Percentiles rank a stretch among this genome's conserved stretches.
These are phyloP conservation scores for Craterostigma plantagineum DNA, from an alignment of 257 asterid species.

Conservation along the genomic window DNA sequence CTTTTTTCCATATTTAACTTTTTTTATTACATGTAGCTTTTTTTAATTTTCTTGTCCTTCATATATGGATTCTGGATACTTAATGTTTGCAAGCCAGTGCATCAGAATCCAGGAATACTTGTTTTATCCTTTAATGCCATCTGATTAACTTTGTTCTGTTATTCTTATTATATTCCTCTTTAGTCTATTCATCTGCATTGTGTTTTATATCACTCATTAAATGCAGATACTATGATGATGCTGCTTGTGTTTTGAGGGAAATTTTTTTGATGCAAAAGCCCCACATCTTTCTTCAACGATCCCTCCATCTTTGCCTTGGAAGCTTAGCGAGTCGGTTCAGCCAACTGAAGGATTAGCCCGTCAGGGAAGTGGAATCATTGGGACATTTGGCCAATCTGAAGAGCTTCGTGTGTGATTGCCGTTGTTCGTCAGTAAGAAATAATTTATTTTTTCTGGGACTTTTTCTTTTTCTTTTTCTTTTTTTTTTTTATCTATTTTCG, in stretches of 20 bases:
- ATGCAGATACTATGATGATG: slow-evolving; percentile 81
- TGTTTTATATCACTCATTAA: slow-evolving; percentile 6
- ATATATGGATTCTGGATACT: background rate
- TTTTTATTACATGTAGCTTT: too few relatives aligned
- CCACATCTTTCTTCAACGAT: slow-evolving; percentile 82
- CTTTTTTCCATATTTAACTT: too few relatives aligned
- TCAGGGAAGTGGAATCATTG: slow-evolving; percentile 87
- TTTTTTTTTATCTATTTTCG: background rate
- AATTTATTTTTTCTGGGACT: too few relatives aligned
- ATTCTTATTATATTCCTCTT: too few relatives aligned
- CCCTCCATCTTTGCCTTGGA: slow-evolving; percentile 89
- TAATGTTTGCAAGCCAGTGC: background rate
- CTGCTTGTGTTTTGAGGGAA: slow-evolving; percentile 90
- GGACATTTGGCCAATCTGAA: slow-evolving; percentile 87
- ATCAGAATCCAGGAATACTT: background rate
- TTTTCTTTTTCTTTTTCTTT: too few relatives aligned
- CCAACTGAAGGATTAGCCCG: slow-evolving; percentile 84
- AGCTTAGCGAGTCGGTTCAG: slow-evolving; percentile 68
- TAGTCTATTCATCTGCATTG: background rate
- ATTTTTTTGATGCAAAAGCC: slow-evolving; percentile 92
- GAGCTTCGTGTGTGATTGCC: slow-evolving; percentile 95
- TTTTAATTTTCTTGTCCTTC: background rate
- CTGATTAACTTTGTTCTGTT: too few relatives aligned
- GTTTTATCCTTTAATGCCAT: background rate
- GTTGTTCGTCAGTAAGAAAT: slow-evolving; percentile 77